These are phyloP conservation scores for Acidomyces sp. DNA, from an alignment of 495 filamentous ascomycete genomes.

Conservation along the genomic window DNA sequence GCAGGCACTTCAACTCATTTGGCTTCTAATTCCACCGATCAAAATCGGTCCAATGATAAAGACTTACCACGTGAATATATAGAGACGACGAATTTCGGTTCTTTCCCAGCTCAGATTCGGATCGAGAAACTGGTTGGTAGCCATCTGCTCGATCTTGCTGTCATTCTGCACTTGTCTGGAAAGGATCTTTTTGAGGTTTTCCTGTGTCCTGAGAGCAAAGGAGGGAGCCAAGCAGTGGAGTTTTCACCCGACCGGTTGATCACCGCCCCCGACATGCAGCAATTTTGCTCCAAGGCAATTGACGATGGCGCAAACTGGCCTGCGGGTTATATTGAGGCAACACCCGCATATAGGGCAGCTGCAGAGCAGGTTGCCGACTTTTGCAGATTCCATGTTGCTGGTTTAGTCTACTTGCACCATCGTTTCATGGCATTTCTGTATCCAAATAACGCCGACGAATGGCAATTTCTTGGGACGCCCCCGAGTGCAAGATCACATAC, in stretches of 20 bases:
- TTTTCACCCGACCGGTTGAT: slow-evolving; percentile 6
- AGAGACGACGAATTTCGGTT: too few relatives aligned
- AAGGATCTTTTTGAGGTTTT: not conserved
- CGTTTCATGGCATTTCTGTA: slow-evolving; percentile 8
- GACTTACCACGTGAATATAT: too few relatives aligned
- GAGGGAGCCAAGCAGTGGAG: too few relatives aligned
- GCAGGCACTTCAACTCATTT: too few relatives aligned
- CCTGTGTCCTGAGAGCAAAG: slow-evolving; percentile 5
- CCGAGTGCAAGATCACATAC: not conserved
- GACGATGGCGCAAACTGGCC: not conserved
- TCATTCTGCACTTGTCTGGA: not conserved
- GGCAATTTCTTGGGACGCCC: slow-evolving; percentile 8
- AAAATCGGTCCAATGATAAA: too few relatives aligned
- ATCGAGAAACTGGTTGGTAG: too few relatives aligned
- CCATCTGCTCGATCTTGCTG: too few relatives aligned
- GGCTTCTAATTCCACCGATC: too few relatives aligned
- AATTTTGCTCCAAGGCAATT: not conserved
- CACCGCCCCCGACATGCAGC: slow-evolving; percentile 3
- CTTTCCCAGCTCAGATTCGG: too few relatives aligned
- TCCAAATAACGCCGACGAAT: not conserved
- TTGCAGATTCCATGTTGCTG: slow-evolving; percentile 3
- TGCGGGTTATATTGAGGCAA: slow-evolving; percentile 1
- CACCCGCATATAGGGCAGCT: not conserved
- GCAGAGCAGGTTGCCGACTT: slow-evolving; percentile 2
- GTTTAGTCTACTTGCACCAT: slow-evolving; percentile 9